Evolutionary conservation across 2,329 filamentous ascomycete genomes (phyloP).

Genomic region (Neofusicoccum umdonicola): DNA sequence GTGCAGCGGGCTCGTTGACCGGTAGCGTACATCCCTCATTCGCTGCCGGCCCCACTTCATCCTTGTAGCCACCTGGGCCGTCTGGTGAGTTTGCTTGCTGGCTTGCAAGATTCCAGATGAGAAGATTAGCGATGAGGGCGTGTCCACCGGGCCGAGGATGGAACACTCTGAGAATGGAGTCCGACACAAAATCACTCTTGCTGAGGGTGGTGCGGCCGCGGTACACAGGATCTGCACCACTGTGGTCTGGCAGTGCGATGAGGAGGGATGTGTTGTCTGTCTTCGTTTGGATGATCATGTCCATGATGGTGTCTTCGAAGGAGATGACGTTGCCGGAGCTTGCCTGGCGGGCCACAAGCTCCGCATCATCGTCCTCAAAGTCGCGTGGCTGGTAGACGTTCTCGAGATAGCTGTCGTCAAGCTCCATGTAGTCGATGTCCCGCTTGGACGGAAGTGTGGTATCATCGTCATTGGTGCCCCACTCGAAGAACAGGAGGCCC

Average conservation of each 20-base stretch:
- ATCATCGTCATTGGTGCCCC: conserved; percentile 29
- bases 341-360: neutral
- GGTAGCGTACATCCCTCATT: neutral
- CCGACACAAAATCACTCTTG: conserved; percentile 15
- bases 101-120: conserved; percentile 24
- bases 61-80: neutral
- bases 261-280: neutral
- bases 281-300: neutral
- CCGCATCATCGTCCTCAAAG: neutral
- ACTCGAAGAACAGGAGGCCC: conserved; percentile 31
- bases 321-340: neutral
- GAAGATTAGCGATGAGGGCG: conserved; percentile 24
- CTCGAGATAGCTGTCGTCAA: neutral
- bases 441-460: conserved; percentile 21
- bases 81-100: neutral
- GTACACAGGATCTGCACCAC: neutral
- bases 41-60: neutral
- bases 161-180: conserved; percentile 32
- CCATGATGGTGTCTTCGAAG: neutral
- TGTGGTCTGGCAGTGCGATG: neutral
- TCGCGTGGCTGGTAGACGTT: neutral
- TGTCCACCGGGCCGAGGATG: conserved; percentile 29
- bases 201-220: neutral
- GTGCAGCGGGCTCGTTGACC: too few species aligned
- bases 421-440: neutral